Conservation (phyloP, 1,284 basidiomycete species). For the Butyriboletus regius region DNA sequence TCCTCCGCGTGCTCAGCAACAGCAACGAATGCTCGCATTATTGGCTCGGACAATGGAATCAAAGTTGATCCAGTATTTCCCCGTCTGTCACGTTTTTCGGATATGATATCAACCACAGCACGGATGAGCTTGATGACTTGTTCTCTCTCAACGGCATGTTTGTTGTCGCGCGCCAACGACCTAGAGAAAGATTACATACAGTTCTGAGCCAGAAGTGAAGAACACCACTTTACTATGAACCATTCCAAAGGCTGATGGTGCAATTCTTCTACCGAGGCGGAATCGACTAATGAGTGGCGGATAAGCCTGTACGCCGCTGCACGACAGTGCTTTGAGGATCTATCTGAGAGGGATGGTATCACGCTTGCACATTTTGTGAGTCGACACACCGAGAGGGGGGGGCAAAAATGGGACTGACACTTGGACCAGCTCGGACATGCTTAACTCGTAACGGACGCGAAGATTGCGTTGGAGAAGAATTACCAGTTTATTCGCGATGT, state of each 20-base stretch:
- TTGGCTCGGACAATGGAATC: conserved; percentile 64
- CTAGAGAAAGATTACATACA: conserved; percentile 37
- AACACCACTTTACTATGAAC: conserved; percentile 72
- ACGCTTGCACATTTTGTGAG: conserved; percentile 42
- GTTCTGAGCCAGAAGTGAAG: neutral
- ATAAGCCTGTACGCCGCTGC: conserved; percentile 82
- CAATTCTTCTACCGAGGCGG: conserved; percentile 54
- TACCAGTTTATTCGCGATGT: conserved; percentile 62
- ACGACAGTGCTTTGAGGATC: conserved; percentile 66
- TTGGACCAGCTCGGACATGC: conserved; percentile 62
- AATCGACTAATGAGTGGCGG: conserved; percentile 71
- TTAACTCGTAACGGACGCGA: conserved; percentile 70
- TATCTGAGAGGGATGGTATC: conserved; percentile 71
- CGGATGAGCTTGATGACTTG: conserved; percentile 91
- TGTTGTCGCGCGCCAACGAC: conserved; percentile 77
- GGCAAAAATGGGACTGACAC: conserved; percentile 44
- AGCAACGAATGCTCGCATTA: conserved; percentile 85
- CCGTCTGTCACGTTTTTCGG: conserved; percentile 44
- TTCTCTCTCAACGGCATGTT: conserved; percentile 80
- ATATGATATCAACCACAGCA: conserved; percentile 69
- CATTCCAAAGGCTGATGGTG: conserved; percentile 69
- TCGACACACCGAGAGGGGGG: neutral
- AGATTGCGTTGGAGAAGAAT: conserved; percentile 67
- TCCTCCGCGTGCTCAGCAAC: conserved; percentile 91
- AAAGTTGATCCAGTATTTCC: conserved; percentile 38